Evolutionary conservation across 1,284 basidiomycete species (phyloP), one percentile per base, ranked within the genome.

Genomic region (Puccinia coronata): DNA sequence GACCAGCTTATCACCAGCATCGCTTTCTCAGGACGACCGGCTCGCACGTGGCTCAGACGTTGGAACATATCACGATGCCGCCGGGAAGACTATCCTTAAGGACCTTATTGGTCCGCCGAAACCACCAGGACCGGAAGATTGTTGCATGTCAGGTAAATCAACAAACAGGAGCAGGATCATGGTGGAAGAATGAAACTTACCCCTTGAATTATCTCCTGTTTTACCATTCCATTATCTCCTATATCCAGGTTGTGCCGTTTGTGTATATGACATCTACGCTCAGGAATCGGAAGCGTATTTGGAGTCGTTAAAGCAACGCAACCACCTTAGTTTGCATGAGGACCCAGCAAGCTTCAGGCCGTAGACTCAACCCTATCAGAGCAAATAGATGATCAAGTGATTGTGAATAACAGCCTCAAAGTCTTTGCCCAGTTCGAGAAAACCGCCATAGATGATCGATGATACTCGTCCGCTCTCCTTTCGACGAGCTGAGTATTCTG

Each of bases 211-310:
- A 55, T 36, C 14, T 12, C 34, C 8, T 0, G 11, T 12, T 47
- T 47, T 8, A 18, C 28, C 23, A 16, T 57, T 73, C 8, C 23
- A 11, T 14, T 41, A 16, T n/a, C 28, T 57, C 31, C 20, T 5
- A 51, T 55, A 41, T 59, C 8, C 39, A 74, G 85, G 86, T 16
- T 86, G 86, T 61, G 84, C 84, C 1, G 83, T 83, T 74, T 86
- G 86, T 57, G 84, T 85, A 9, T 85, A 86, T 82, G 85, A 86
- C 71, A 83, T 86, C 67, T 86, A 86, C 72, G 83, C 84, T 34
- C 85, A 86, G 53, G 84, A 85, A 47, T 81, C 86, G 51, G 72
- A 74, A 74, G 72, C 41, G 31, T 74, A 74, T 59, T 16, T 61
- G 41, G 55, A 74, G 31, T 59, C 39, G 25, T 41, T 61, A 18